Conservation (phyloP, 495 filamentous ascomycete genomes). For the Aspergillus sclerotioniger region DNA sequence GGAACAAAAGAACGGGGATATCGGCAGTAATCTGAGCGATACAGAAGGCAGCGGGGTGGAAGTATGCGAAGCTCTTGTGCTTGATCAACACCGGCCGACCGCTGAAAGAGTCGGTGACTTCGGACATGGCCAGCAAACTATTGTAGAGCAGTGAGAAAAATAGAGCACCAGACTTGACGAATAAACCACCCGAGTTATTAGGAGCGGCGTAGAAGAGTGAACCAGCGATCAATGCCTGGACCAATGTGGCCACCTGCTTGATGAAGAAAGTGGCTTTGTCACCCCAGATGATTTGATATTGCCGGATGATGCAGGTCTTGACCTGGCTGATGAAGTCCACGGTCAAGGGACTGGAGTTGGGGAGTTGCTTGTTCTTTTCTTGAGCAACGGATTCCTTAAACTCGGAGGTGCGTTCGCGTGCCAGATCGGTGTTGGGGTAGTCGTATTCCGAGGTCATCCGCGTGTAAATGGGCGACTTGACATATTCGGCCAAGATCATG, state of each 20-base stretch:
- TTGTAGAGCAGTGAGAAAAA: slow-evolving; percentile 79
- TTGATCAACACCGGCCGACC: slow-evolving; percentile 71
- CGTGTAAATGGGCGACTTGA: slow-evolving; percentile 36
- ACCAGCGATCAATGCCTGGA: slow-evolving; percentile 42
- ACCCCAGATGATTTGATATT: slow-evolving; percentile 59
- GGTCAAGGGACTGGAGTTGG: slow-evolving; percentile 51
- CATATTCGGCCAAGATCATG: slow-evolving; percentile 35
- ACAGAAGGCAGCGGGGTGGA: slow-evolving; percentile 69
- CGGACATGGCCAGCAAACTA: slow-evolving; percentile 67
- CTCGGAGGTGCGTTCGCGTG: slow-evolving; percentile 43
- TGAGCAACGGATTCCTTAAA: slow-evolving; percentile 49
- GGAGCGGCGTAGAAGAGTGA: slow-evolving; percentile 45
- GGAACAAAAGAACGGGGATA: slow-evolving; percentile 63
- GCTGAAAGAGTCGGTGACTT: slow-evolving; percentile 67
- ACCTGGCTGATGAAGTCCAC: slow-evolving; percentile 59
- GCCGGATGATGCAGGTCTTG: slow-evolving; percentile 51
- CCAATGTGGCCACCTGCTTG: slow-evolving; percentile 50
- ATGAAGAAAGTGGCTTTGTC: slow-evolving; percentile 59
- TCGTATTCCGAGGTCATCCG: slow-evolving; percentile 46
- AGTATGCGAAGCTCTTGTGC: slow-evolving; percentile 73
- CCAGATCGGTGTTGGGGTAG: slow-evolving; percentile 46
- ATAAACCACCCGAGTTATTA: slow-evolving; percentile 44
- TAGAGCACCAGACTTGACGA: slow-evolving; percentile 54
- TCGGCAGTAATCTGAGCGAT: slow-evolving; percentile 71
- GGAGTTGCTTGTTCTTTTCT: slow-evolving; percentile 41